phyloP scores from a whole-genome alignment of 345 rosid species.

The Gossypium rotundifolium region DNA sequence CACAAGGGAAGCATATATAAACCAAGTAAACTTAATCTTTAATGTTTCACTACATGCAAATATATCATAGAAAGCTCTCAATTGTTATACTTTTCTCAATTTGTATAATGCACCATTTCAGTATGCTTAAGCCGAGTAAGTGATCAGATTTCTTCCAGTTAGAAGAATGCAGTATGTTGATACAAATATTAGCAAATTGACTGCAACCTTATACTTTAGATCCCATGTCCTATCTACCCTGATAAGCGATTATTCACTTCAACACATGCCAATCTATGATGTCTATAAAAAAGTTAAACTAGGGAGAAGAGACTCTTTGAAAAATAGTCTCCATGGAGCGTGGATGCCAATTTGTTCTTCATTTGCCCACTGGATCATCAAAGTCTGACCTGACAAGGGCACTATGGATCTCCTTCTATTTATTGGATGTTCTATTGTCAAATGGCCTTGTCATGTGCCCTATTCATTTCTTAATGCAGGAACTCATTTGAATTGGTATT shows the following conservation, averaged over 20 bases:
- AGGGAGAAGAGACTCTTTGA: background rate
- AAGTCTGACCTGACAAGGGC: background rate
- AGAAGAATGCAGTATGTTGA: background rate
- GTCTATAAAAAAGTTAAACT: background rate
- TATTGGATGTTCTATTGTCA: background rate
- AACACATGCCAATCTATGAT: background rate
- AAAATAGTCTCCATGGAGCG: background rate
- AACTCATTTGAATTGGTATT: constrained; percentile 1
- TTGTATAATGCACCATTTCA: background rate
- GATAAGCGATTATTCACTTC: background rate
- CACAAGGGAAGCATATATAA: background rate
- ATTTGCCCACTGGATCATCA: background rate
- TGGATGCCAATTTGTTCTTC: background rate
- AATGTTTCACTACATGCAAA: background rate
- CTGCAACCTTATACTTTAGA: background rate
- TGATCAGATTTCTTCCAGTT: background rate
- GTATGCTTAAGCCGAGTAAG: background rate
- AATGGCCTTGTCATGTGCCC: background rate
- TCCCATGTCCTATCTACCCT: background rate
- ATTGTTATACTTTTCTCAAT: background rate
- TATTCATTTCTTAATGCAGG: background rate
- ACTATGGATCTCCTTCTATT: background rate
- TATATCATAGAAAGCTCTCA: background rate
- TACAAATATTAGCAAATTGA: background rate
- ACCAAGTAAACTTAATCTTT: background rate